Evolutionary conservation across 2,329 filamentous ascomycete genomes (phyloP), one percentile per base, ranked within the genome.

Genomic region (Atkinsonella hypoxylon): DNA sequence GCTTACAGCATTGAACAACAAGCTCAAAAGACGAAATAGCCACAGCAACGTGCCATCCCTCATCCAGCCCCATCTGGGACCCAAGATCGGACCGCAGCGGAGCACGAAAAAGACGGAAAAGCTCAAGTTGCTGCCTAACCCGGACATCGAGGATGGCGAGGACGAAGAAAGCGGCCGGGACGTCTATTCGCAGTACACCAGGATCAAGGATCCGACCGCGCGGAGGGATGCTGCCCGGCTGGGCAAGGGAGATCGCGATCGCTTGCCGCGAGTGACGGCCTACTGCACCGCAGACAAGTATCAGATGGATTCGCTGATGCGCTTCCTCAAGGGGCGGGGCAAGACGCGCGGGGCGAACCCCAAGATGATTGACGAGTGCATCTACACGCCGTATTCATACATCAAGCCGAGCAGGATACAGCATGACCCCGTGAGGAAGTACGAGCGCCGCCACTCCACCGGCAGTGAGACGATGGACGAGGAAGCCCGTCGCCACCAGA

Each of bases 61-160:
- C 38, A 58, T 62, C 26, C 59, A 68, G 36, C 62, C 68, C 8
- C 61, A 67, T 12, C 57, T 62, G 30, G 67, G 61, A 2, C 68
- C 78, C 48, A 96, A 97, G 70, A 89, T 96, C 52, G 93, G 93
- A 2, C 91, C 93, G 0, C 93, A 98, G 66, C 76, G 93, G 66
- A 97, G 89, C 51, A 95, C 90, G 22, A 94, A 95, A 68, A 96
- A 87, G 56, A 89, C 89, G 1, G 89, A 97, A 72, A 98, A 98
- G 71, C 77, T 98, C 54, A 98, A 98, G 71, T 78, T 98, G n/a
- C 73, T 98, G 15, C 93, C 93, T 1, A 93, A 93, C 62, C 89
- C 90, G 0, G 87, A 94, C 53, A 77, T 88, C 43, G 85, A 87
- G 26, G 87, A 90, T 42, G 81, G 75, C 58, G 74, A 56, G 7